phyloP scores from a whole-genome alignment of 2,329 filamentous ascomycete species.

The Fusarium scirpi region DNA sequence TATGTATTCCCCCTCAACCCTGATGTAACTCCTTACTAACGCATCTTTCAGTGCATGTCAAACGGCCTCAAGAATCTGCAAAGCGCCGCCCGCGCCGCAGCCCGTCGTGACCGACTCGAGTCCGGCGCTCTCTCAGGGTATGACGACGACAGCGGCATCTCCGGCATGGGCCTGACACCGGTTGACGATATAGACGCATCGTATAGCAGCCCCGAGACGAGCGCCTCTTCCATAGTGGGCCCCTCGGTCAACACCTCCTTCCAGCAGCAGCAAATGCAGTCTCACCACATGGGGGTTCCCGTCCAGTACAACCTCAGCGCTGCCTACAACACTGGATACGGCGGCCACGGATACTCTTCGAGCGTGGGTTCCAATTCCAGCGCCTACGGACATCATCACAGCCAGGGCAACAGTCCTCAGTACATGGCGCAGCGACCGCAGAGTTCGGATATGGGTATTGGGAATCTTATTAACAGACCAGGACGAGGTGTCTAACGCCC shows the following conservation, averaged over 20 bases:
- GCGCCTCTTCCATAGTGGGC: constrained; percentile 56
- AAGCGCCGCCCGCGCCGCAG: constrained; percentile 73
- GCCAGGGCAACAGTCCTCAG: constrained; percentile 57
- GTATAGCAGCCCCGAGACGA: constrained; percentile 67
- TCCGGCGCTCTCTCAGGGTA: constrained; percentile 59
- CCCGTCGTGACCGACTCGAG: constrained; percentile 73
- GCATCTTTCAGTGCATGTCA: constrained; percentile 76
- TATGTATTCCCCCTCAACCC: constrained; percentile 48
- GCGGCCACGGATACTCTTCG: constrained; percentile 63
- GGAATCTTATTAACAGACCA: constrained; percentile 67
- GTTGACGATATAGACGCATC: constrained; percentile 70
- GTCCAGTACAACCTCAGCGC: constrained; percentile 45
- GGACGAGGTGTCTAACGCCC: constrained; percentile 43
- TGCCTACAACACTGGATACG: constrained; percentile 42
- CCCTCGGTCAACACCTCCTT: constrained; percentile 53
- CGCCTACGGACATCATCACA: constrained; percentile 48
- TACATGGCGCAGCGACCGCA: constrained; percentile 64
- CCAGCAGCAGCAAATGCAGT: constrained; percentile 47
- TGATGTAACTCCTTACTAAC: constrained; percentile 5
- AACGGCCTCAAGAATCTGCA: constrained; percentile 85
- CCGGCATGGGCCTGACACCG: constrained; percentile 68
- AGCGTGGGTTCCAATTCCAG: constrained; percentile 64
- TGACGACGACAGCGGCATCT: constrained; percentile 79
- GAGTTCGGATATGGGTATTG: constrained; percentile 72
- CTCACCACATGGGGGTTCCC: constrained; percentile 40